A percentile compares a stretch with the other conserved stretches of the same genome.
Conservation (phyloP, 2,329 filamentous ascomycete genomes). For the Fusarium secorum region DNA sequence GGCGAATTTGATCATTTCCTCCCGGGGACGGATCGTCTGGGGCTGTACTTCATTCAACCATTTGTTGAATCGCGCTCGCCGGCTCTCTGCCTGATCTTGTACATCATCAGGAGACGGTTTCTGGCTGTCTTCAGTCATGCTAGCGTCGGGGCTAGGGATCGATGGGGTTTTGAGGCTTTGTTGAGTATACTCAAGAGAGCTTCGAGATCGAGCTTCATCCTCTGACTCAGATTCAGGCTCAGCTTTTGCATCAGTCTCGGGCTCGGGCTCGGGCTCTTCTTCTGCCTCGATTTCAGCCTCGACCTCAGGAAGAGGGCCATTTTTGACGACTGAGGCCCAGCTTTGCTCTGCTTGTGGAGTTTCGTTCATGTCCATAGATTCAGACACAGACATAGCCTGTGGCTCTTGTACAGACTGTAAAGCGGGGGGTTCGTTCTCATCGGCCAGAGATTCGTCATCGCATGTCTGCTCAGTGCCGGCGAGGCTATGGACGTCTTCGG, state of each 20-base stretch:
- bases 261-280: background rate
- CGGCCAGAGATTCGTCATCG: conserved; percentile 52
- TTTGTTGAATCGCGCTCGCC: conserved; percentile 13
- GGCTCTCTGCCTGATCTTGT: conserved; percentile 14
- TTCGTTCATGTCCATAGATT: conserved; percentile 3
- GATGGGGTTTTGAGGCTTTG: conserved; percentile 57
- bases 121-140: conserved; percentile 38
- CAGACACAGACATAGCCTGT: conserved; percentile 22
- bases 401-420: conserved; percentile 8
- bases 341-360: conserved; percentile 20
- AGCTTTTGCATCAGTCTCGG: conserved; percentile 23
- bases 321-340: conserved; percentile 28
- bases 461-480: conserved; percentile 58
- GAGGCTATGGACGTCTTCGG: conserved; percentile 62
- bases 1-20: conserved; percentile 28
- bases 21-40: conserved; percentile 4
- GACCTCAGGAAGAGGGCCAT: conserved; percentile 20
- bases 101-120: conserved; percentile 1
- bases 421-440: conserved; percentile 43
- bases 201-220: conserved; percentile 50
- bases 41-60: conserved; percentile 27
- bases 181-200: conserved; percentile 59
- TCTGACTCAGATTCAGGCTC: conserved; percentile 51
- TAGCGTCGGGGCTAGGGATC: conserved; percentile 48
- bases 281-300: conserved; percentile 20